Base-by-base conservation (phyloP, 2,329 filamentous ascomycete species). In the Fusarium multiceps region DNA sequence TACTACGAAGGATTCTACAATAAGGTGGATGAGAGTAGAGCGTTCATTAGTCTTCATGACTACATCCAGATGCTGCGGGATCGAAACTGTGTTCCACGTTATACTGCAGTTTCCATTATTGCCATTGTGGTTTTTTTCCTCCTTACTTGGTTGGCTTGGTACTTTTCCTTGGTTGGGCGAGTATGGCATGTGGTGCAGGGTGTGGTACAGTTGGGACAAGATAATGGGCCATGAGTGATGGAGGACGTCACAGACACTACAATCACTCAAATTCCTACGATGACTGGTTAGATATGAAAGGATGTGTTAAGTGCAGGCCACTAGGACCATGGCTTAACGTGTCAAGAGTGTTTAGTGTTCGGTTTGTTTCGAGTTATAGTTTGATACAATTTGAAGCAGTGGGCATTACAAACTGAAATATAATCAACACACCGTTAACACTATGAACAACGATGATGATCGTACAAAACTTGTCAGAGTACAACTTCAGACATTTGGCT, bases 1-100 rank as follows among this genome's bases (percentile, higher is more conserved):
- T 80, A 74, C 53, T 80, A 80, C 21, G 53, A 71, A 13, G 78
- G 78, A 12, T 57, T 68, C 3, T 21, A 59, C 7, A 23, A 71
- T 12, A 69, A 75, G 18, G 28, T 27, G 4, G 73, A 74, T 6
- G 76, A 80, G 46, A 28, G 53, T 4, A 53, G 55, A 18, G 46
- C 32, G 10, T 69, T 73, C 21, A 45, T 70, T 4, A 69, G 63
- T 20, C 53, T 78, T 10, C n/a, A 63, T 4, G 59, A 71, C 12
- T 69, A 78, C 43, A 67, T 76, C 30, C 49, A 55, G 34, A 58
- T 46, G 14, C 53, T 76, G 16, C 63, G 64, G 20, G 56, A 66
- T 37, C 50, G 42, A 8, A 66, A 59, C n/a, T 55, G 54, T 6
- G 43, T 45, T 7, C 72, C 74, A 55, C 56, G 40, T 6, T 55